Evolutionary conservation across 2,329 filamentous ascomycete species (phyloP).

Genomic region (Aspergillus ibericus): DNA sequence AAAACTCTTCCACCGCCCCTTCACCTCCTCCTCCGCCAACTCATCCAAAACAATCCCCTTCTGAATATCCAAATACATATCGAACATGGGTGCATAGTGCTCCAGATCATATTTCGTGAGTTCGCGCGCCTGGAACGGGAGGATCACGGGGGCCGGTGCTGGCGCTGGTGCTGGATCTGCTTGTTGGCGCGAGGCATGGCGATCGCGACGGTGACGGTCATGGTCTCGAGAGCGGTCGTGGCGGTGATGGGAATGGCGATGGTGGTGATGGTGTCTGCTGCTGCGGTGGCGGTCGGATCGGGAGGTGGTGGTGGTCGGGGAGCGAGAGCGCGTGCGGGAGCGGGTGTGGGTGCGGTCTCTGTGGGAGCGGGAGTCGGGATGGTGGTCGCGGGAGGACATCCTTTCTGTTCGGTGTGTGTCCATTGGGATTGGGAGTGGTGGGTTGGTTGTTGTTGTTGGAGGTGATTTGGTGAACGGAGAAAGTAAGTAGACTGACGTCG

Average conservation of each 20-base stretch:
- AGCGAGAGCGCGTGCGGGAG: constrained; percentile 38
- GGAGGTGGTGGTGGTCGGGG: constrained; percentile 30
- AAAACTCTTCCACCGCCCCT: constrained; percentile 92
- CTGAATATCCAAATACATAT: constrained; percentile 83
- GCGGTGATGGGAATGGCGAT: constrained; percentile 15
- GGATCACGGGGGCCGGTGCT: constrained; percentile 32
- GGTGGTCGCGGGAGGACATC: constrained; percentile 13
- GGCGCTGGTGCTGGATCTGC: constrained; percentile 8
- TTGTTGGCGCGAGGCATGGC: not conserved
- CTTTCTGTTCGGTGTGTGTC: not conserved
- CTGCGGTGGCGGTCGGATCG: constrained; percentile 24
- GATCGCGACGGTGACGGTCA: constrained; percentile 14
- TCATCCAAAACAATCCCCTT: constrained; percentile 70
- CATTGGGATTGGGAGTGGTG: not conserved
- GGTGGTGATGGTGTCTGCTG: constrained; percentile 34
- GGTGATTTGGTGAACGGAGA: not conserved
- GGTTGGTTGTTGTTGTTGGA: not conserved
- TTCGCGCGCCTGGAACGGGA: constrained; percentile 67
- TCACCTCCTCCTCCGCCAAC: constrained; percentile 72
- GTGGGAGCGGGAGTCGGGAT: constrained; percentile 18
- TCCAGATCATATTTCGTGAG: constrained; percentile 70
- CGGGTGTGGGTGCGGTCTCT: constrained; percentile 21
- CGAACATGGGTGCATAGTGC: constrained; percentile 70
- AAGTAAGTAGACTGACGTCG: not conserved
- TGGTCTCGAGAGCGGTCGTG: constrained; percentile 17